phyloP scores from a whole-genome alignment of 2,329 filamentous ascomycete genomes.

The Kalmusia sp. region DNA sequence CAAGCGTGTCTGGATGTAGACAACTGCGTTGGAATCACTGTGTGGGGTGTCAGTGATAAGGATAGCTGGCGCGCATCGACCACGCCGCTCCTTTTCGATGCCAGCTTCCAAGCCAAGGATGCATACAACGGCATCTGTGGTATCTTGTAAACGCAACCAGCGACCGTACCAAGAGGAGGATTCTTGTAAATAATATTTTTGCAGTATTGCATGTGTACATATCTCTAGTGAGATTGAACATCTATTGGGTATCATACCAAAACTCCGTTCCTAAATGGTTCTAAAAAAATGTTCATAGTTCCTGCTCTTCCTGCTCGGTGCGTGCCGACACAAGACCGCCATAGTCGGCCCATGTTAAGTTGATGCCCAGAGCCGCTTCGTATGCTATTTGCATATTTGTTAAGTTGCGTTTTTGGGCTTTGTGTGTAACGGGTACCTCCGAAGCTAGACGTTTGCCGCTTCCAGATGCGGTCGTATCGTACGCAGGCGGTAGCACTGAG shows the following conservation, averaged over 20 bases:
- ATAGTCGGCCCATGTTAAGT: conserved; percentile 52
- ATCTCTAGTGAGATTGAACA: not conserved
- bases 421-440: not conserved
- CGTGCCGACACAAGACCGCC: conserved; percentile 51
- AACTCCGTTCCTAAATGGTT: not conserved
- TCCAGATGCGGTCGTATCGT: not conserved
- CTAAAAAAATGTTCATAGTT: conserved; percentile 17
- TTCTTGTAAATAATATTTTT: conserved; percentile 1
- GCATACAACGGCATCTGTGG: conserved; percentile 42
- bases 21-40: conserved; percentile 71
- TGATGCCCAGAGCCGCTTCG: conserved; percentile 35
- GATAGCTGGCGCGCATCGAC: conserved; percentile 50
- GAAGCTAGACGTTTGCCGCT: not conserved
- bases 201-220: not conserved
- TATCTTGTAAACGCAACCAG: conserved; percentile 12
- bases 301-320: conserved; percentile 26
- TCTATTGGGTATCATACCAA: conserved; percentile 4
- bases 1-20: conserved; percentile 64
- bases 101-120: conserved; percentile 50
- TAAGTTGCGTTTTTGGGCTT: conserved; percentile 9
- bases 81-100: conserved; percentile 53
- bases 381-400: conserved; percentile 33
- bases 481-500: not conserved
- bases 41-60: conserved; percentile 61
- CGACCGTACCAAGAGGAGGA: not conserved